A percentile compares a stretch with the other conserved stretches of the same genome.
These are phyloP conservation scores for Salix dunnii DNA, from an alignment of 345 rosid species.

Conservation along the genomic window DNA sequence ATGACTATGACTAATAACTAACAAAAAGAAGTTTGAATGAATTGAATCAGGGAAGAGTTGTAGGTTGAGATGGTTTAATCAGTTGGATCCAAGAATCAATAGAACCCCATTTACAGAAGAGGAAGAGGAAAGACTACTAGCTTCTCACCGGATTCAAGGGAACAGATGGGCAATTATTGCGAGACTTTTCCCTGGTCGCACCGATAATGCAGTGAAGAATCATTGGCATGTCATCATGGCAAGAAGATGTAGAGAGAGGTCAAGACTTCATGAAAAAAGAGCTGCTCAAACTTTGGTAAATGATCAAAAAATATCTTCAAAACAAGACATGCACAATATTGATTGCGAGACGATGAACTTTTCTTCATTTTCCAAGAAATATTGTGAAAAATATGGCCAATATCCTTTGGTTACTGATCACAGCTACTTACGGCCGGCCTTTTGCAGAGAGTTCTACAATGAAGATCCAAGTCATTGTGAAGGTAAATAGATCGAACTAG, in stretches of 20 bases:
- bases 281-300: slow-evolving; percentile 7
- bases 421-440: background rate
- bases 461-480: background rate
- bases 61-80: slow-evolving; percentile 96
- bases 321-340: background rate
- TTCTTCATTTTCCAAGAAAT: slow-evolving; percentile 6
- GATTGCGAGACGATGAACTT: background rate
- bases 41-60: slow-evolving; percentile 75
- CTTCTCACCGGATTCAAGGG: slow-evolving; percentile 80
- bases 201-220: slow-evolving; percentile 95
- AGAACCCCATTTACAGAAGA: slow-evolving; percentile 84
- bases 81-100: slow-evolving; percentile 85
- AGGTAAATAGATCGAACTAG: slow-evolving; percentile 8
- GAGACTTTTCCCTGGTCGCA: slow-evolving; percentile 80
- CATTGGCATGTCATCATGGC: slow-evolving; percentile 99
- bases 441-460: slow-evolving; percentile 1
- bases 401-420: background rate
- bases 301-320: background rate
- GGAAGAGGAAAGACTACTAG: slow-evolving; percentile 80
- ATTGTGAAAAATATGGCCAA: slow-evolving; percentile 6
- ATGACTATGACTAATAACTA: slow-evolving; percentile 7
- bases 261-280: slow-evolving; percentile 19
- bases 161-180: slow-evolving; percentile 90
- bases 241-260: slow-evolving; percentile 49
- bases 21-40: background rate